Evolutionary conservation across 2,329 filamentous ascomycete genomes (phyloP).

Genomic region (Fusarium sp.): DNA sequence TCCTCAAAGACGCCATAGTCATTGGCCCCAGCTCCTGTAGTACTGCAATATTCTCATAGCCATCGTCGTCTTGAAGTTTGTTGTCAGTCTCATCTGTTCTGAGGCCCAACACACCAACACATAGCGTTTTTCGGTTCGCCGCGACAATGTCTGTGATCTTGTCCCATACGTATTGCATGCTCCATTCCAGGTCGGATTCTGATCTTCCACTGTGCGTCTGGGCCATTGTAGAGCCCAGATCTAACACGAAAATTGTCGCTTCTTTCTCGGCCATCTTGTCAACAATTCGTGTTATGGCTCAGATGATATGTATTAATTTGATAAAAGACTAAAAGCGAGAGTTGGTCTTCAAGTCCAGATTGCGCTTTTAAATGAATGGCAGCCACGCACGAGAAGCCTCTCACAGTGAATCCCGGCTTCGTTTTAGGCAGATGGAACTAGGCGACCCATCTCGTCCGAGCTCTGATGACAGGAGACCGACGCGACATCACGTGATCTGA

Average conservation of each 20-base stretch:
- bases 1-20: slow-evolving; percentile 76
- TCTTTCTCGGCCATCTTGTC: slow-evolving; percentile 88
- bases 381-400: slow-evolving; percentile 26
- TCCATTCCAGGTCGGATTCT: slow-evolving; percentile 88
- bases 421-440: slow-evolving; percentile 46
- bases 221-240: slow-evolving; percentile 88
- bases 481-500: neutral
- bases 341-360: neutral
- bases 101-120: slow-evolving; percentile 84
- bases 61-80: slow-evolving; percentile 74
- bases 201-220: slow-evolving; percentile 76
- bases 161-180: slow-evolving; percentile 95
- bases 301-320: neutral
- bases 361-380: slow-evolving; percentile 30
- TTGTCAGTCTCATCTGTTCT: slow-evolving; percentile 84
- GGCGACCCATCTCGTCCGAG: slow-evolving; percentile 9
- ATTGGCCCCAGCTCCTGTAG: slow-evolving; percentile 75
- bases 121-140: slow-evolving; percentile 75
- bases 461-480: slow-evolving; percentile 2
- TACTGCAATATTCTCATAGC: slow-evolving; percentile 85
- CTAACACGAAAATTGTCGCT: slow-evolving; percentile 90
- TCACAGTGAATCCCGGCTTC: slow-evolving; percentile 41
- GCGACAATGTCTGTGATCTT: slow-evolving; percentile 79
- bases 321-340: neutral
- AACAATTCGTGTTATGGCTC: slow-evolving; percentile 12